A percentile compares a stretch with the other conserved stretches of the same genome.
These are phyloP conservation scores for Penicillium hordei DNA, from an alignment of 2,329 filamentous ascomycete species.

Conservation along the genomic window DNA sequence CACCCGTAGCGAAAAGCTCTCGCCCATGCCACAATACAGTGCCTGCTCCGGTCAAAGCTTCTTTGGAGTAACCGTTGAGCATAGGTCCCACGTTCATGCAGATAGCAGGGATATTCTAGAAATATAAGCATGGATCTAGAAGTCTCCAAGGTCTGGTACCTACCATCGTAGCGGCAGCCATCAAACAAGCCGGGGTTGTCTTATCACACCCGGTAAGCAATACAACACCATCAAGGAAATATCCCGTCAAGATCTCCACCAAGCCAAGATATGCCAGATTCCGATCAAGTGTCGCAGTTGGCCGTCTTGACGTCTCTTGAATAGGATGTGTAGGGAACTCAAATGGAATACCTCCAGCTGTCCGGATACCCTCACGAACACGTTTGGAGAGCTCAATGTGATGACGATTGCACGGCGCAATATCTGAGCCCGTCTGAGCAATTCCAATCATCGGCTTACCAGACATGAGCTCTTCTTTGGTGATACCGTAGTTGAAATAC, in stretches of 20 bases:
- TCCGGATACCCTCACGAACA: constrained; percentile 52
- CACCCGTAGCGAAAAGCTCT: constrained; percentile 49
- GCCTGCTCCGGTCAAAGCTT: constrained; percentile 47
- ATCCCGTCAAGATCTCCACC: constrained; percentile 51
- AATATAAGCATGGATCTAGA: constrained; percentile 5
- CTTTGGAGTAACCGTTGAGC: constrained; percentile 51
- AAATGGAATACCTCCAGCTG: constrained; percentile 51
- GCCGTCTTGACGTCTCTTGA: constrained; percentile 50
- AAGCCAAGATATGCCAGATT: constrained; percentile 52
- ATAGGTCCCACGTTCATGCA: constrained; percentile 56
- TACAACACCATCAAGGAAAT: constrained; percentile 54
- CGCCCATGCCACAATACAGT: constrained; percentile 52
- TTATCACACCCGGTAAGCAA: constrained; percentile 55
- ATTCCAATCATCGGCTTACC: constrained; percentile 55
- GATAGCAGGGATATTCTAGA: constrained; percentile 51
- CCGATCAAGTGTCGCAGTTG: constrained; percentile 52
- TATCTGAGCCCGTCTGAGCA: constrained; percentile 53
- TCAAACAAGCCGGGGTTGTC: constrained; percentile 53
- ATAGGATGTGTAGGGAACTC: constrained; percentile 56
- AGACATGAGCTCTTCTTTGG: constrained; percentile 50
- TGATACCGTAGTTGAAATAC: constrained; percentile 53
- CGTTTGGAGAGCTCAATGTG: constrained; percentile 52
- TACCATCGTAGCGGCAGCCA: constrained; percentile 54
- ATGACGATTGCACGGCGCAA: constrained; percentile 53
- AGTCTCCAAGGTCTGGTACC: constrained; percentile 8